A percentile compares a stretch with the other conserved stretches of the same genome.
Evolutionary conservation across 2,329 filamentous ascomycete genomes (phyloP).

Genomic region (Juglanconis oblonga): DNA sequence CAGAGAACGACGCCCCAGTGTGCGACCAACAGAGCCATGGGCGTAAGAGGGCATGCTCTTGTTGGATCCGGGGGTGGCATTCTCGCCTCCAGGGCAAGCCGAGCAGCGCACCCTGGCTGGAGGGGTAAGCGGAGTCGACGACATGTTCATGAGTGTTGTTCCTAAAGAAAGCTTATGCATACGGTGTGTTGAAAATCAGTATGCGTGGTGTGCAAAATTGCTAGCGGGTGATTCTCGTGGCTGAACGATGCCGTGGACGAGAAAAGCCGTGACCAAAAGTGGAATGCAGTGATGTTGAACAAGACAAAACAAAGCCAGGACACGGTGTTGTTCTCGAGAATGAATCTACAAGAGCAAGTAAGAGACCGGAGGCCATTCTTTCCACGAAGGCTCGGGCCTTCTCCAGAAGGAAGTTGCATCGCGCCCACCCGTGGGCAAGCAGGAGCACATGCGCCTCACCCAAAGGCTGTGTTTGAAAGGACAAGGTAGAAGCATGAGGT

Average conservation of each 20-base stretch:
- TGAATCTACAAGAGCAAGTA: no score
- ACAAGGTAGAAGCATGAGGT: no score
- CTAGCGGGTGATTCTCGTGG: neutral
- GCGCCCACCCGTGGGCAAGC: no score
- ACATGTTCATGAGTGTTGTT: neutral
- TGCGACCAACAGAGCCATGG: neutral
- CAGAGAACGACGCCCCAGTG: conserved; percentile 9
- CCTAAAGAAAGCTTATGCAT: neutral
- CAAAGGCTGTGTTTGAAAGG: no score
- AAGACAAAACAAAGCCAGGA: no score
- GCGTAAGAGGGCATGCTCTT: neutral
- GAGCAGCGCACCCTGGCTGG: conserved; percentile 5
- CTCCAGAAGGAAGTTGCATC: no score
- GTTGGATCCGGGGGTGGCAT: conserved; percentile 2
- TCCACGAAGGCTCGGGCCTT: no score
- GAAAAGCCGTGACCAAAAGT: neutral
- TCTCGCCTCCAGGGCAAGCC: conserved; percentile 10
- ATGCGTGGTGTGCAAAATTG: neutral
- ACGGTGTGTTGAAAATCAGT: neutral
- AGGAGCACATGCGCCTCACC: no score
- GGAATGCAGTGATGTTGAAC: neutral
- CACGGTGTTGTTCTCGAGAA: no score
- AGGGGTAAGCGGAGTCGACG: neutral
- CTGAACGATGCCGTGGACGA: neutral
- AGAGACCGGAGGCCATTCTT: no score